Percentiles rank a stretch among this genome's conserved stretches.
Conservation (phyloP, 2,329 filamentous ascomycete genomes). For the Diaporthe citriasiana region DNA sequence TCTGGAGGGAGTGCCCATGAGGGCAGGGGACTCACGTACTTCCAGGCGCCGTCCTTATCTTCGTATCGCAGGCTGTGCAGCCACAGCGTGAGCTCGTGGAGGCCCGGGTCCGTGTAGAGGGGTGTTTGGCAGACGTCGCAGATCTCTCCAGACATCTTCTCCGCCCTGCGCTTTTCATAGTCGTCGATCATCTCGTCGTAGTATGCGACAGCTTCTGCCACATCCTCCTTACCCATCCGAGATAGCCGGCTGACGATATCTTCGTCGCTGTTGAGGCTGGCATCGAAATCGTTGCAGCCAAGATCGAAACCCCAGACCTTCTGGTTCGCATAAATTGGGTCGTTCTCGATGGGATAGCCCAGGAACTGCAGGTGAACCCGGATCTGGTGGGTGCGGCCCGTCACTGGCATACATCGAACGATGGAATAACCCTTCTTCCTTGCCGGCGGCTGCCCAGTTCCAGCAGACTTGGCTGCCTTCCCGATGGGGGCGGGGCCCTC, state of each 20-base stretch:
- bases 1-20: conserved; percentile 87
- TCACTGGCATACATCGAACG: conserved; percentile 92
- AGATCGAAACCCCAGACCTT: conserved; percentile 89
- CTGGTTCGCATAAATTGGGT: conserved; percentile 97
- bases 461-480: conserved; percentile 43
- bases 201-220: conserved; percentile 91
- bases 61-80: conserved; percentile 93
- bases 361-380: conserved; percentile 95
- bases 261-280: conserved; percentile 81
- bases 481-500: conserved; percentile 45
- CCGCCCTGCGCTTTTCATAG: conserved; percentile 91
- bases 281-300: conserved; percentile 76
- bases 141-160: conserved; percentile 89
- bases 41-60: conserved; percentile 86
- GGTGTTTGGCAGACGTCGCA: conserved; percentile 89
- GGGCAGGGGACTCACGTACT: conserved; percentile 87
- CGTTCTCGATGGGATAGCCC: conserved; percentile 95
- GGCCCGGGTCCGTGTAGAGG: conserved; percentile 91
- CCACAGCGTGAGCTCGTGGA: conserved; percentile 92
- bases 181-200: conserved; percentile 93
- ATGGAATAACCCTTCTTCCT: conserved; percentile 89
- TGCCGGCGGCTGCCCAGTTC: conserved; percentile 57
- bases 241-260: conserved; percentile 89
- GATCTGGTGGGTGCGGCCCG: conserved; percentile 94
- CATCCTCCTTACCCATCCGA: conserved; percentile 94